Evolutionary conservation across 2,329 filamentous ascomycete genomes (phyloP), one percentile per base, ranked within the genome.

Genomic region (Colletotrichum destructivum): DNA sequence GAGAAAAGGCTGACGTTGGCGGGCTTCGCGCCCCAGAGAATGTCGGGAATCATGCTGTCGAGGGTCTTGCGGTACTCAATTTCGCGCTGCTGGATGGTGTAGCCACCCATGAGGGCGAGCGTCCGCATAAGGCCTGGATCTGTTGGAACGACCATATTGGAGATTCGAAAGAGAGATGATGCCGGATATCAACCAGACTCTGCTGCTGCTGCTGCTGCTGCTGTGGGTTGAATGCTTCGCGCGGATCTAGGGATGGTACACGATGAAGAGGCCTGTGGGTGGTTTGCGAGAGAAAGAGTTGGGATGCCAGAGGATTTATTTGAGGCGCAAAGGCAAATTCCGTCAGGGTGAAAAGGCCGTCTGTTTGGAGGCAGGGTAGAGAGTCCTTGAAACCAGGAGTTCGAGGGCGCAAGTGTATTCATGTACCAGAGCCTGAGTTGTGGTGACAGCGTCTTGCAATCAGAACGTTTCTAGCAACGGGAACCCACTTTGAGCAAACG

Each of bases 141-240:
- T 42, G 21, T 64, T 18, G 62, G 62, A 5, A 64, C 62, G 16
- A 64, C 62, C 62, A 64, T 56, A 11, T 23, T 57, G 35, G 3
- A 55, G 23, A 23, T 18, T 35, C n/a, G 1, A 8, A 55, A 16
- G 51, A 16, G 23, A 35, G 26, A 11, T 35, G 7, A 23, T n/a
- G 23, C 2, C 23, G 35, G 51, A 23, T 55, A 18, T 31, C 15
- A 8, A 18, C 35, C 15, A 35, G 26, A 11, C 35, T 23, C 15
- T 18, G 26, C 3, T 31, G 13, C 35, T 35, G 13, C 15, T 18
- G 26, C 3, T 31, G 13, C 35, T 35, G 13, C 12, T 15, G 11
- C 51, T 35, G 21, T 31, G 7, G 3, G 26, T 55, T 55, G 26
- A 18, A 31, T 13, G 23, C 23, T 26, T 26, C 18, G 13, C 26